Conservation (phyloP, 192 early-diverging fungal genomes). For the Chytriomyces confervae region DNA sequence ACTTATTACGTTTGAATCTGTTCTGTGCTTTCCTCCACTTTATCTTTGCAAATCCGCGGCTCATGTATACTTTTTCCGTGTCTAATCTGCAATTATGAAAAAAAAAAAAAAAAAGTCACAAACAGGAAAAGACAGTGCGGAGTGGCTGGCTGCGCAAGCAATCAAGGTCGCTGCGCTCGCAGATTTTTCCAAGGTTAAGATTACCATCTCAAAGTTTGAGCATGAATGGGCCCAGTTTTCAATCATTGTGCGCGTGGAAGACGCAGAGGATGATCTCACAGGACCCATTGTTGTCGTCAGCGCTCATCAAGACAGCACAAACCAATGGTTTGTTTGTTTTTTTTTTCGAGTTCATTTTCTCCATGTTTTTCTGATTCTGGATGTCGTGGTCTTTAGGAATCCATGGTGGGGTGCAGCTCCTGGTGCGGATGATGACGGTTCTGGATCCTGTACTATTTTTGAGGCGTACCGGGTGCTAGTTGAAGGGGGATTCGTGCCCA, state of each 20-base stretch:
- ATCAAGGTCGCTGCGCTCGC: constrained; percentile 33
- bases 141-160: constrained; percentile 51
- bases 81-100: too few relatives aligned
- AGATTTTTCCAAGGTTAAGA: constrained; percentile 23
- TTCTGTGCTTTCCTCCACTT: too few relatives aligned
- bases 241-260: constrained; percentile 81
- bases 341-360: constrained; percentile 82
- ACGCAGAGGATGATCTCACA: background rate
- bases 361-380: constrained; percentile 51
- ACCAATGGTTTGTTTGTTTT: constrained; percentile 78
- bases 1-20: background rate
- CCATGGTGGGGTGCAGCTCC: constrained; percentile 78
- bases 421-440: constrained; percentile 92
- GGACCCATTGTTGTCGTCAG: constrained; percentile 72
- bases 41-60: too few relatives aligned
- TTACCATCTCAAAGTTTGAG: constrained; percentile 72
- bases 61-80: too few relatives aligned
- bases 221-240: constrained; percentile 87
- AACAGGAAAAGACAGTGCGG: constrained; percentile 39
- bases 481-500: constrained; percentile 68
- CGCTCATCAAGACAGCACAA: constrained; percentile 90
- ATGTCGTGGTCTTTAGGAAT: constrained; percentile 71
- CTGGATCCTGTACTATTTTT: constrained; percentile 87
- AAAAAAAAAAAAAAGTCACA: constrained; percentile 1
- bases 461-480: constrained; percentile 83